A percentile compares a stretch with the other conserved stretches of the same genome.
Evolutionary conservation across 805 yeast species (phyloP).

Genomic region (Zygosaccharomyces kombuchaensis): DNA sequence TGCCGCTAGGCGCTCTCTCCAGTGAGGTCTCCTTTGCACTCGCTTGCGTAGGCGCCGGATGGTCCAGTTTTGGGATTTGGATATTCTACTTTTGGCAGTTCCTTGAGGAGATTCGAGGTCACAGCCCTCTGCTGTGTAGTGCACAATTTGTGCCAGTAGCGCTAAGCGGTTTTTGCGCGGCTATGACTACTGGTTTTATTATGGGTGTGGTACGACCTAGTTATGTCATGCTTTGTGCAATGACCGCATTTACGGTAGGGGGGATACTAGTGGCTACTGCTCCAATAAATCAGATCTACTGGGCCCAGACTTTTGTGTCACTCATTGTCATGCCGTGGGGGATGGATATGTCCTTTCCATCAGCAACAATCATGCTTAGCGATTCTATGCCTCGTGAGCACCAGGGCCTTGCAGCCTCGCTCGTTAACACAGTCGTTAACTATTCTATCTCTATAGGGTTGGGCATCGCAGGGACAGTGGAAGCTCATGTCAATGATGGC

Average conservation of each 20-base stretch:
- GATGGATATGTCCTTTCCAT: conserved; percentile 67
- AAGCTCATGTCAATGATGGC: conserved; percentile 33
- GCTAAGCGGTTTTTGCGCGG: conserved; percentile 49
- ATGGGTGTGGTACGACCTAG: conserved; percentile 42
- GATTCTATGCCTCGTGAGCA: conserved; percentile 49
- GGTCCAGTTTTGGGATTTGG: conserved; percentile 70
- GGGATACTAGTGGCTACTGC: conserved; percentile 44
- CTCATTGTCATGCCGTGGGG: conserved; percentile 53
- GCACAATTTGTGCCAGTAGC: conserved; percentile 41
- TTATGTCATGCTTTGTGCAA: conserved; percentile 42
- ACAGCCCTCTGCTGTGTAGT: conserved; percentile 41
- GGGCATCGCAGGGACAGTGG: conserved; percentile 59
- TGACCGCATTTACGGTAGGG: conserved; percentile 47
- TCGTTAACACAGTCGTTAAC: conserved; percentile 57
- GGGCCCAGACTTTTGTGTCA: conserved; percentile 51
- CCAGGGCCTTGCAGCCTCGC: conserved; percentile 67
- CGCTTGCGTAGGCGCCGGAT: conserved; percentile 48
- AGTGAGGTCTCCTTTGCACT: conserved; percentile 44
- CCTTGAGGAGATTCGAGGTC: conserved; percentile 41
- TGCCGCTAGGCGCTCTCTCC: conserved; percentile 45
- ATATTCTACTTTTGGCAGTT: conserved; percentile 50
- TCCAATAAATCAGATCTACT: conserved; percentile 52
- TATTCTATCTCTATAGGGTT: conserved; percentile 60
- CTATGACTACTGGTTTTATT: conserved; percentile 43
- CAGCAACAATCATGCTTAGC: conserved; percentile 55